Conservation (phyloP, 2,329 filamentous ascomycete species). For the Fusarium verrucosum region DNA sequence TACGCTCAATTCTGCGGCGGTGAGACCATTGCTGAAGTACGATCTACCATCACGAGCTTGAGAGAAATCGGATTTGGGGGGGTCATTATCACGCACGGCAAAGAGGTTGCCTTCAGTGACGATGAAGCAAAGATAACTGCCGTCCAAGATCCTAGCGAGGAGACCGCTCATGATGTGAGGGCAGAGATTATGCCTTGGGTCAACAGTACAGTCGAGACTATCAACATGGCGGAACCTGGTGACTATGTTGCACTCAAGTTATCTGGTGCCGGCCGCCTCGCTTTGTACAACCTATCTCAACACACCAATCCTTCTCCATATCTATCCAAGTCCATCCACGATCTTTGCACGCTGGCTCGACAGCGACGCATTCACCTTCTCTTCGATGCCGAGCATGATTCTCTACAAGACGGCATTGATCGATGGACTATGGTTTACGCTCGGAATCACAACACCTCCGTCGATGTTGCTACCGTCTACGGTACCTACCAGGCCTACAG, state of each 20-base stretch:
- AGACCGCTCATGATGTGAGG: conserved; percentile 58
- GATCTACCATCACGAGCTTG: conserved; percentile 68
- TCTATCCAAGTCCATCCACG: conserved; percentile 75
- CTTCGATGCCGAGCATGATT: conserved; percentile 85
- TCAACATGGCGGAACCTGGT: conserved; percentile 68
- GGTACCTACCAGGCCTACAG: conserved; percentile 82
- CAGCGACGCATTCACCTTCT: conserved; percentile 76
- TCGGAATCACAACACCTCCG: conserved; percentile 74
- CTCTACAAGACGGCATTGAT: conserved; percentile 80
- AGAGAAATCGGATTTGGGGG: conserved; percentile 81
- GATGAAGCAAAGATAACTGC: conserved; percentile 57
- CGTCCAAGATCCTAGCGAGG: conserved; percentile 50
- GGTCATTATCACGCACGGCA: conserved; percentile 84
- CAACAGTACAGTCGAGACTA: conserved; percentile 76
- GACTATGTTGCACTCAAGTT: conserved; percentile 78
- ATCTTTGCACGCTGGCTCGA: conserved; percentile 76
- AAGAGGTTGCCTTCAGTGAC: conserved; percentile 77
- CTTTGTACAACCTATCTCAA: conserved; percentile 68
- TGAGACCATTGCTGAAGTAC: conserved; percentile 74
- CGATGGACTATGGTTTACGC: conserved; percentile 80
- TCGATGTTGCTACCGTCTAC: conserved; percentile 74
- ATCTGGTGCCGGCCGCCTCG: conserved; percentile 80
- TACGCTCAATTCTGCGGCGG: conserved; percentile 93
- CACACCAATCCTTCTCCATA: conserved; percentile 65
- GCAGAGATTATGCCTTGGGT: conserved; percentile 77